Base-by-base conservation (phyloP, 2,329 filamentous ascomycete genomes). In the Arthrobotrys conoides region DNA sequence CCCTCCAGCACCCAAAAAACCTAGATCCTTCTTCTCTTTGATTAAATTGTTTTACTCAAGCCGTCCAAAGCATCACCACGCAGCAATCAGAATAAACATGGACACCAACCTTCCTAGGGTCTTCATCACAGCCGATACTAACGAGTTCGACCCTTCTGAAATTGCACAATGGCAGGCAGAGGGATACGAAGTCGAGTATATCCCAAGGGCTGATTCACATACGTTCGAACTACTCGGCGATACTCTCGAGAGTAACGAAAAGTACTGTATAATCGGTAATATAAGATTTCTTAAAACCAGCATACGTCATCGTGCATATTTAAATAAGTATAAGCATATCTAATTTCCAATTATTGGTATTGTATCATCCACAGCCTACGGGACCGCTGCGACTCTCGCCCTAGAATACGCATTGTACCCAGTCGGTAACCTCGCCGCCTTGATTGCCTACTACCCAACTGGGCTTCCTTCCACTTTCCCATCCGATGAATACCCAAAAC, bases 371-470 rank as follows among this genome's bases (percentile, higher is more conserved):
- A 48, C 80, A 90, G 90, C 90, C 18, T 91, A 88, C 81, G 90
- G 89, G 9, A 87, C 89, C 65, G 89, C 90, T 8, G 90, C 89
- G n/a, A 84, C 88, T 14, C 84, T 88, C 38, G 89, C 88, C 59
- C 86, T 91, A 51, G 87, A 90, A 67, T 86, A 88, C 12, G 89
- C 88, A 78, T 86, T 86, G 27, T 88, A 88, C 80, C 87, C 89
- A 1, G 87, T 86, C 66, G 87, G 88, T 41, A 87, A 88, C 69
- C 86, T 91, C 12, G 87, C 87, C 78, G 88, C 88, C 0, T 85
- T 91, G 1, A 85, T 91, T 24, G 89, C 89, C 18, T 91, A 91
- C 84, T 91, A 91, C 80, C 90, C 90, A 0, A 86, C 87, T 48
- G 84, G 85, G 14, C 88, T 91, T 67, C 89, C 90, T 0, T 85